Base-by-base conservation (phyloP, 169 alveolate genomes). In the Babesia bovis region DNA sequence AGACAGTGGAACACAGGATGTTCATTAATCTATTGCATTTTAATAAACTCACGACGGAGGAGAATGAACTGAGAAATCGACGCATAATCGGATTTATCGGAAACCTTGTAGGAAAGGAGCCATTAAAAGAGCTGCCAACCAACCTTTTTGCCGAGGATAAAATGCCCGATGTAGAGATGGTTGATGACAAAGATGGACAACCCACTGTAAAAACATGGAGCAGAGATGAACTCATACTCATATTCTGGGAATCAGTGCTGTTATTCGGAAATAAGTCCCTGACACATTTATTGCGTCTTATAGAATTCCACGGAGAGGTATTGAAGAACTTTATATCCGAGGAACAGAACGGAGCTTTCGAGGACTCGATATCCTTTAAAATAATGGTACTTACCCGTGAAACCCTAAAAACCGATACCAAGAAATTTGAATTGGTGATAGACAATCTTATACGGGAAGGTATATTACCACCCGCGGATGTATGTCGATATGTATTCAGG, bases 191-290 rank as follows among this genome's bases (percentile, higher is more conserved):
- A 0, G 66, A 25, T n/a, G 68, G 36, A 4, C 51, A 50, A 1
- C 40, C 12, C 6, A 53, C 55, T 21, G 68, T 15, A 12, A 66
- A 44, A 50, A 57, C 40, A 19, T 77, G 85, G 85, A 50, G 19
- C 23, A 4, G 74, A 28, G 73, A 77, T 32, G 82, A 77, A 17
- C 66, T 77, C 45, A 21, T 77, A 6, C 44, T 77, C 38, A 51
- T 77, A 41, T 77, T 77, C 58, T 77, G 85, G 85, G 85, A 77
- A 56, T 19, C 85, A 58, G 72, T 77, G 41, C 47, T 77, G 25
- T 33, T 67, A 19, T 49, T 77, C 21, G 85, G 85, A 19, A 77
- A 59, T 41, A 77, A 77, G 57, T 66, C 85, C 40, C 57, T 77
- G 56, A 67, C 85, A 5, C 85, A 77, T 53, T 68, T 77, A 32